Conservation (phyloP, 169 alveolate species). For the Babesia divergens region DNA sequence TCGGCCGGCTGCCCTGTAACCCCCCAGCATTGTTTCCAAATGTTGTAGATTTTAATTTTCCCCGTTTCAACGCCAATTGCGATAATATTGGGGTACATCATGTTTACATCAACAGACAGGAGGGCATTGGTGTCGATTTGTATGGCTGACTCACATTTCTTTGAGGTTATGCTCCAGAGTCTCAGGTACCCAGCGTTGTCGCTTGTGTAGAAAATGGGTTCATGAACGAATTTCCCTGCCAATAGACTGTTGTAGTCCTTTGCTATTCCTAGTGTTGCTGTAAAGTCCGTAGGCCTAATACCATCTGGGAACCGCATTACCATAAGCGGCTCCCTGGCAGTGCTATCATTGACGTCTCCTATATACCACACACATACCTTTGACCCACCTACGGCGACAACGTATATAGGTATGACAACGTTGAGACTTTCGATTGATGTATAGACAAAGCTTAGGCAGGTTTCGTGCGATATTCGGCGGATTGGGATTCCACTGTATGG, state of each 20-base stretch:
- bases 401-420: slow-evolving; percentile 48
- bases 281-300: slow-evolving; percentile 50
- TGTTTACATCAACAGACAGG: slow-evolving; percentile 52
- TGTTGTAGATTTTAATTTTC: slow-evolving; percentile 46
- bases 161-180: slow-evolving; percentile 37
- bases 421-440: slow-evolving; percentile 21
- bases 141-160: slow-evolving; percentile 14
- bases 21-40: slow-evolving; percentile 35
- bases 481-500: slow-evolving; percentile 28
- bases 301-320: slow-evolving; percentile 44
- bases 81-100: slow-evolving; percentile 52
- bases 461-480: slow-evolving; percentile 19
- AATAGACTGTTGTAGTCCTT: slow-evolving; percentile 9
- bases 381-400: slow-evolving; percentile 39
- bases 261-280: slow-evolving; percentile 43
- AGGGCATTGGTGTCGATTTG: slow-evolving; percentile 41
- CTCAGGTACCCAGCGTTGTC: slow-evolving; percentile 54
- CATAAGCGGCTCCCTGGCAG: slow-evolving; percentile 26
- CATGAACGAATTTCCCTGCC: slow-evolving; percentile 12
- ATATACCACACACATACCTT: slow-evolving; percentile 44
- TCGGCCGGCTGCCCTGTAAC: slow-evolving; percentile 2
- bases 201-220: slow-evolving; percentile 40
- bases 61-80: slow-evolving; percentile 62
- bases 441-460: slow-evolving; percentile 32
- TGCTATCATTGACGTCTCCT: slow-evolving; percentile 15